phyloP scores from a whole-genome alignment of 352 stramenopile species.

The Phytophthora nicotianae region DNA sequence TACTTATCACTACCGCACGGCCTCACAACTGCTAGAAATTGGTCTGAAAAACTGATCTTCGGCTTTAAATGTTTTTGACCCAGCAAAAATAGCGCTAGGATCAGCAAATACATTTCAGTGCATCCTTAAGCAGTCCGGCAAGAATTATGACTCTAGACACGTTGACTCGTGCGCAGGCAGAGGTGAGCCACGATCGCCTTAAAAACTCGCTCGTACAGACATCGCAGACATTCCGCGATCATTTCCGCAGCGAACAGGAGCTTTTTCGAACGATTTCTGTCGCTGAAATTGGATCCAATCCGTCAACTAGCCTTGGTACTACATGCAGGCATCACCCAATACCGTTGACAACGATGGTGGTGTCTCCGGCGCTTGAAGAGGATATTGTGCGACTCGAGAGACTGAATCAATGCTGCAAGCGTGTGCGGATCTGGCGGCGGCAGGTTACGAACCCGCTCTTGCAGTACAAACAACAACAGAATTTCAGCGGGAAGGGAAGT shows the following conservation, averaged over 20 bases:
- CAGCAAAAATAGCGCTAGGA: slow-evolving; percentile 27
- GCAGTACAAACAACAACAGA: slow-evolving; percentile 60
- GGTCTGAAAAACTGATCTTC: slow-evolving; percentile 27
- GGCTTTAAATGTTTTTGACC: slow-evolving; percentile 1
- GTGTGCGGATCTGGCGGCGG: slow-evolving; percentile 69
- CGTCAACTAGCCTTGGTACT: slow-evolving; percentile 4
- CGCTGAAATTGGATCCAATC: slow-evolving; percentile 1
- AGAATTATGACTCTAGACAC: slow-evolving; percentile 69
- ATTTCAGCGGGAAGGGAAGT: slow-evolving; percentile 20
- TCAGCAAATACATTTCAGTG: slow-evolving; percentile 17
- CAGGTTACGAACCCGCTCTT: slow-evolving; percentile 71
- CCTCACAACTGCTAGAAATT: slow-evolving; percentile 34
- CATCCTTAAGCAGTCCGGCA: slow-evolving; percentile 5
- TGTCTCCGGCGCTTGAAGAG: slow-evolving; percentile 29
- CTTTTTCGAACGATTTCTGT: slow-evolving; percentile 49
- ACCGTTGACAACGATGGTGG: background rate
- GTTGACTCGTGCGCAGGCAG: slow-evolving; percentile 58
- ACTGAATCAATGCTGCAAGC: slow-evolving; percentile 75
- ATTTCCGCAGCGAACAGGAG: slow-evolving; percentile 48
- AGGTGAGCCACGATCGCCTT: slow-evolving; percentile 56
- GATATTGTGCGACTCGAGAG: slow-evolving; percentile 65
- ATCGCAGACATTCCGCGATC: slow-evolving; percentile 51
- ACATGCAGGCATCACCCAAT: slow-evolving; percentile 17
- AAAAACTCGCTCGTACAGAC: slow-evolving; percentile 61
- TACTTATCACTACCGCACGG: slow-evolving; percentile 53